phyloP scores from a whole-genome alignment of 768 basidiomycete genomes.

The Vararia minispora region DNA sequence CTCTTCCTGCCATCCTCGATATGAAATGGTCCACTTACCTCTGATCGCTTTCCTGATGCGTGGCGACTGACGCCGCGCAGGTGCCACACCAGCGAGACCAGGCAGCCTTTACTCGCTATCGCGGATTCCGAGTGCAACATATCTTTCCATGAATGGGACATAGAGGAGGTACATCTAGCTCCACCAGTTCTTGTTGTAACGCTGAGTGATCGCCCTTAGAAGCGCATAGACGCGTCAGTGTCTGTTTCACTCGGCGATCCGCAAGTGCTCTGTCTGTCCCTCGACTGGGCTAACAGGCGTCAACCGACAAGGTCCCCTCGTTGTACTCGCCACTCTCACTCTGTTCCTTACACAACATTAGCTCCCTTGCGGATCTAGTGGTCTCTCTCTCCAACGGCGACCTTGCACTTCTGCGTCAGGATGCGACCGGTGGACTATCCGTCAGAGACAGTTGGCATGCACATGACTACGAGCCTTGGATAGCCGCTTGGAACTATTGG shows the following conservation, averaged over 20 bases:
- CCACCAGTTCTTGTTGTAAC: too few relatives aligned
- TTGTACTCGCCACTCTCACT: neutral
- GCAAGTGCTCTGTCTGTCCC: slow-evolving; percentile 70
- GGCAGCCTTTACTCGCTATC: slow-evolving; percentile 47
- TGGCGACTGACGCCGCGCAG: slow-evolving; percentile 22
- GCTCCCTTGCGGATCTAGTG: slow-evolving; percentile 56
- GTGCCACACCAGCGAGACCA: slow-evolving; percentile 41
- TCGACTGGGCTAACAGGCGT: slow-evolving; percentile 85
- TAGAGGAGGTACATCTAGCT: slow-evolving; percentile 36
- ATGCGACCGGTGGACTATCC: slow-evolving; percentile 31
- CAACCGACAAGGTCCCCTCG: slow-evolving; percentile 35
- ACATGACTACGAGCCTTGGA: slow-evolving; percentile 93
- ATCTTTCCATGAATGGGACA: slow-evolving; percentile 47
- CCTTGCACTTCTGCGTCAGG: slow-evolving; percentile 46
- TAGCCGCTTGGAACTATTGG: slow-evolving; percentile 87
- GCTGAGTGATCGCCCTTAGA: slow-evolving; percentile 7
- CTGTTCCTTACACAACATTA: slow-evolving; percentile 28
- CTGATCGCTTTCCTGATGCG: neutral
- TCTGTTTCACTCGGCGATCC: too few relatives aligned
- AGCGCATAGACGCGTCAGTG: neutral
- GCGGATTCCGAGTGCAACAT: slow-evolving; percentile 83
- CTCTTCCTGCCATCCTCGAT: slow-evolving; percentile 78
- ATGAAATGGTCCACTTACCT: slow-evolving; percentile 71
- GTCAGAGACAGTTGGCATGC: slow-evolving; percentile 64
- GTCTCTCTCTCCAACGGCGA: slow-evolving; percentile 78